Evolutionary conservation across 495 filamentous ascomycete genomes (phyloP), one percentile per base, ranked within the genome.

Genomic region (Elasticomyces elasticus): DNA sequence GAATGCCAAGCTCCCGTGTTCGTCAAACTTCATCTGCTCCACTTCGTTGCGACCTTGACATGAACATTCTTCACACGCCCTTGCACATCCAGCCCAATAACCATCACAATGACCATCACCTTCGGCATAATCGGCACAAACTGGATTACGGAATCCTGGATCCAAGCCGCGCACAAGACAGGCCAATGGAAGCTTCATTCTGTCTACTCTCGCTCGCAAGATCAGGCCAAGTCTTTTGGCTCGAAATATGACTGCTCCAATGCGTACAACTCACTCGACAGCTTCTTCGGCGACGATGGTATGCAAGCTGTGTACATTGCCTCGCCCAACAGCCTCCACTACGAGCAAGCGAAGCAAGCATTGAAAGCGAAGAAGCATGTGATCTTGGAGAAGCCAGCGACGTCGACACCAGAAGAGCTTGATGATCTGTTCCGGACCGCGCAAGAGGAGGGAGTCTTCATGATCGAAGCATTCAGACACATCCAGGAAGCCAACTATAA

Each of bases 291-390:
- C 40, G 73, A 77, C 52, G 60, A 63, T 1, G 52, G 58, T 15
- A 70, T 79, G 31, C 63, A 71, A 51, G 65, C 66, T 5, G 64
- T 79, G 7, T 79, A 76, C 64, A 73, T 79, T 43, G 69, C 75
- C 4, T 71, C 75, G 1, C 76, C 76, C 7, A 76, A 76, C 59
- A 58, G 57, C 22, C 61, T 70, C 7, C 74, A 77, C 53, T 75
- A 66, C 48, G 71, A 73, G 61, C 75, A 73, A 70, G 65, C 71
- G 4, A 60, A 72, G 17, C 60, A 64, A 20, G 56, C 69, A 9
- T 41, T 77, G 19, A 20, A 59, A 1, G 71, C 69, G n/a, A 65
- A 68, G 7, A 76, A 76, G 33, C 73, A 77, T 50, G 73, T 77
- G 35, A 68, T 76, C 1, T 52, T 77, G 0, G 75, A 77, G 55